Base-by-base conservation (phyloP, 192 early-diverging fungal genomes). In the Backusella mclennaniae region DNA sequence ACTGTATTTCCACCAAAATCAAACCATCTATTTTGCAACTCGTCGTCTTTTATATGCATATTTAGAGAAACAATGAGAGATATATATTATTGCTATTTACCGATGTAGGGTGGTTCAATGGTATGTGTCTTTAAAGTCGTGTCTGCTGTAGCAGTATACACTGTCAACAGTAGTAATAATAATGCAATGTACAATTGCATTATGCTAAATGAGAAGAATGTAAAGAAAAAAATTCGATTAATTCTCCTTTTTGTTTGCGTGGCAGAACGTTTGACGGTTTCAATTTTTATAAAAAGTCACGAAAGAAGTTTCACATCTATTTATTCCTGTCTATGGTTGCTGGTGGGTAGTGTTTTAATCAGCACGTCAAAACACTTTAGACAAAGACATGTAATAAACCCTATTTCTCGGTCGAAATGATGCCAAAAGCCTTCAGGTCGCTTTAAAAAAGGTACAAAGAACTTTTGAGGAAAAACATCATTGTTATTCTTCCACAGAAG, bases 1-100 rank as follows among this genome's bases (percentile, higher is more conserved):
- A 95, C 56, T 23, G 96, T 82, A 81, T 97, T 94, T 67, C 93
- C 97, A 38, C 95, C 96, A 89, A 93, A 99, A 81, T 99, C 94
- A 88, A 94, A 99, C 89, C 95, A 94, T 78, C 95, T 89, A 85
- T 88, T 91, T 73, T 92, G 87, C 72, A 93, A 86, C 46, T 92
- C 92, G 81, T 93, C 89, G 81, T 94, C 93, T 75, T 23, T 11
- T 29, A 12, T 63, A 26, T 63, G 21, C 33, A 33, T 33, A 33
- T 11, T 29, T 14, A 56, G 8, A 26, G 4, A 53, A 17, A 29
- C 3, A 63, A 63, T 4, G n/a, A 14, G 4, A 14, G 14, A 14
- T 4, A 29, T 1, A 4, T 63, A 26, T 14, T 63, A 0, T 26
- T 26, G 26, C 23, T 63, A 29, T 63, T 63, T 71, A 71, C 70